phyloP scores from a whole-genome alignment of 139 green algal genomes.

The Tetraselmis chui region DNA sequence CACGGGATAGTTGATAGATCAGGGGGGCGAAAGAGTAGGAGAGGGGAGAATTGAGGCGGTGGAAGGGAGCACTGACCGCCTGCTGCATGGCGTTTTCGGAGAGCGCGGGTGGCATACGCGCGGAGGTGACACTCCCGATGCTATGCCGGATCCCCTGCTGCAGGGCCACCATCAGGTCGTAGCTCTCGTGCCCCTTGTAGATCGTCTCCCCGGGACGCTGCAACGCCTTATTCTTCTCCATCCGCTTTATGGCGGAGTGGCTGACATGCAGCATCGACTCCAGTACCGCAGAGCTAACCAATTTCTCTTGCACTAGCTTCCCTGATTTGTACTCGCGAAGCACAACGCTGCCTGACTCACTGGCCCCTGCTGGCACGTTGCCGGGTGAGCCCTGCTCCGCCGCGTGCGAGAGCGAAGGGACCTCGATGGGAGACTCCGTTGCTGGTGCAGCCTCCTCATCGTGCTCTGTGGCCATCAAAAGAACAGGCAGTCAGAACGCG shows the following conservation, averaged over 20 bases:
- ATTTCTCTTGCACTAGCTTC: conserved; percentile 35
- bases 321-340: conserved; percentile 56
- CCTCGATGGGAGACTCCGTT: conserved; percentile 4
- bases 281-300: conserved; percentile 28
- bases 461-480: no score
- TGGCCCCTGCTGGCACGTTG: neutral
- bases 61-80: no score
- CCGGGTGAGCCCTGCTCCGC: neutral
- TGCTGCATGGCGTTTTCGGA: neutral
- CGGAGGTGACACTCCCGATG: conserved; percentile 42
- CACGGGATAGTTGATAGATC: no score
- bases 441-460: no score
- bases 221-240: conserved; percentile 19
- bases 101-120: neutral
- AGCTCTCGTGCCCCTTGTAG: conserved; percentile 80
- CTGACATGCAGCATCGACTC: neutral
- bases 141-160: conserved; percentile 88
- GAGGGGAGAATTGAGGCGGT: no score
- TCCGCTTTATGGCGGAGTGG: neutral
- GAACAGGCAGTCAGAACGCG: no score
- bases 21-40: no score
- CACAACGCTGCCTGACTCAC: neutral
- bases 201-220: conserved; percentile 64
- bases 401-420: neutral
- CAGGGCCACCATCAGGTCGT: conserved; percentile 85